Base-by-base conservation (phyloP, 1,284 basidiomycete species). In the Marasmius oreades region DNA sequence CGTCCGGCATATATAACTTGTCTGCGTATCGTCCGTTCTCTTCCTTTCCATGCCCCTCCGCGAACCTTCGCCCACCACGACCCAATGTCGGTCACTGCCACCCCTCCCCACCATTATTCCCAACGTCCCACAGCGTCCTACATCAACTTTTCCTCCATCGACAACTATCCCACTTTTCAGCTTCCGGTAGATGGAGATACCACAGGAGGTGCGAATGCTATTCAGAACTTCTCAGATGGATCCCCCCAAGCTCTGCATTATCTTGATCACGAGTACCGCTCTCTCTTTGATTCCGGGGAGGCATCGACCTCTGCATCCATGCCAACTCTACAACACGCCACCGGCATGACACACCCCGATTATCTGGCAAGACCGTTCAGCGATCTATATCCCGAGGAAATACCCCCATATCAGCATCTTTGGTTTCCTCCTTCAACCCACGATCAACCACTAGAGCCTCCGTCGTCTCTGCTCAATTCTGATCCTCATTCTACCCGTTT, bases 151-250 rank as follows among this genome's bases (percentile, higher is more conserved):
- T 31, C 47, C 12, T 16, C 47, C n/a, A 50, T 31, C 23, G 24
- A 33, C 26, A 3, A 24, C 34, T 22, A 43, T 37, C 37, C 18
- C 39, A 18, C 52, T 42, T 24, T 44, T 8, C 10, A 20, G 34
- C 37, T 22, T 14, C 22, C 36, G 37, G 26, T 43, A 18, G 10
- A 18, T 24, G 51, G 33, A 26, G 14, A 14, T 22, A 24, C n/a
- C 43, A 24, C 11, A 20, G 33, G 66, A 62, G 59, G 55, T 62
- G 69, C 67, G 60, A 62, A 69, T 59, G 64, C 64, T 66, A 59
- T 60, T 53, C 65, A 62, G 52, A 65, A 69, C 77, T 78, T 78
- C 77, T 77, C 74, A 63, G 72, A 72, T 62, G 76, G 76, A 79
- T 76, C 77, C 70, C 71, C 75, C 63, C 65, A 70, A 62, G 31